Evolutionary conservation across 768 basidiomycete species (phyloP), one percentile per base, ranked within the genome.

Genomic region (Crucibulum laeve): DNA sequence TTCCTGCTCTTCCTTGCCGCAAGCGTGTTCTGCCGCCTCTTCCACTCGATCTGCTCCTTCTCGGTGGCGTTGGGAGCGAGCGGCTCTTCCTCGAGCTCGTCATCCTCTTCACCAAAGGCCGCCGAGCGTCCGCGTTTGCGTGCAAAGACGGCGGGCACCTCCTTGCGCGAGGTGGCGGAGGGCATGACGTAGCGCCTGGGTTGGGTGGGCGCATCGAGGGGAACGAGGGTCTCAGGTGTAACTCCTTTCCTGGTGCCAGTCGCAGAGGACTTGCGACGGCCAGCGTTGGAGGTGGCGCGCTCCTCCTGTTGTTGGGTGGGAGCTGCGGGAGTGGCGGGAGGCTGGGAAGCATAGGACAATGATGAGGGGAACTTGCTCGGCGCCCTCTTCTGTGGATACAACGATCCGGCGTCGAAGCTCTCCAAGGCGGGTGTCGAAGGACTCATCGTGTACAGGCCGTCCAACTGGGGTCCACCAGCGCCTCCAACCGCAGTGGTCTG

Each of bases 1-100:
- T 79, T 79, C 8, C 88, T 71, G 52, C 79, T 82, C 37, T 85
- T 74, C 3, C 90, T 73, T 15, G 90, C 90, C 0, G 90, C 89
- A 5, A 90, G 59, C 4, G 87, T 89, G 56, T 91, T 91, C 62
- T 84, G 81, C 4, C 83, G 74, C 36, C 90, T 76, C 72, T 91
- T 91, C 40, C 73, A 75, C 62, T 83, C 84, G 51, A 90, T 88
- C 49, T 81, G 80, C 51, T 83, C 77, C 47, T 70, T 59, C 60
- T 80, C 79, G 1, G 70, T 67, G 4, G 70, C 59, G 4, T 72
- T 63, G 0, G 74, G 66, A 1, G 57, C 56, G 13, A 61, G 57
- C 1, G 57, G 57, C 25, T 63, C 60, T 3, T 64, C 60, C n/a
- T 56, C 57, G 19, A 65, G 63, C 38, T 65, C 62, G 21, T 74